phyloP scores from a whole-genome alignment of 768 basidiomycete species.

The Boletellus sp. region DNA sequence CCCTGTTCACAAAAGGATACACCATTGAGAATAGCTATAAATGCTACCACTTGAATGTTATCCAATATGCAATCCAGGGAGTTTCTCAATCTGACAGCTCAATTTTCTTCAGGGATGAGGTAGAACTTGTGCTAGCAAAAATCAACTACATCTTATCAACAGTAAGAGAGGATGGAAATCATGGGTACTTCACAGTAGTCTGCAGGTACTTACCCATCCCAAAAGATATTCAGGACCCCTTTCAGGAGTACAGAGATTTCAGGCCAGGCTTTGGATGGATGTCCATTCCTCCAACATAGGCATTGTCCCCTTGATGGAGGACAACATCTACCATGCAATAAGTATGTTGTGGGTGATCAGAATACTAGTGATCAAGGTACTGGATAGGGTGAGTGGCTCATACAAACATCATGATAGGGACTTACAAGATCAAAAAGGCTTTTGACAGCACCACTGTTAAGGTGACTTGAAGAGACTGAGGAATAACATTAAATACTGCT shows the following conservation, averaged over 20 bases:
- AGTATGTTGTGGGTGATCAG: constrained; percentile 2
- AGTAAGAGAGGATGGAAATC: not conserved
- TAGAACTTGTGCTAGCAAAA: not conserved
- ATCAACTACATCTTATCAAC: constrained; percentile 5
- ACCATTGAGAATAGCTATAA: not conserved
- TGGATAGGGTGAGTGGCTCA: constrained; percentile 11
- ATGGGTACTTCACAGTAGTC: not conserved
- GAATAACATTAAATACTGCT: no score
- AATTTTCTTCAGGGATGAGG: constrained; percentile 1
- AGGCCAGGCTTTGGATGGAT: not conserved
- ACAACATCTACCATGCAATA: not conserved
- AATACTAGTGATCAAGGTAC: constrained; percentile 1
- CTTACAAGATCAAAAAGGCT: not conserved
- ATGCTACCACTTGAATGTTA: not conserved
- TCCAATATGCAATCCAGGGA: constrained; percentile 1
- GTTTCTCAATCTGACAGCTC: not conserved
- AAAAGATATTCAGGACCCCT: constrained; percentile 1
- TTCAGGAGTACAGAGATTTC: constrained; percentile 4
- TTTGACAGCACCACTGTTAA: not conserved
- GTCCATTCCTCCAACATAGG: not conserved
- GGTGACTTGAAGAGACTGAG: no score
- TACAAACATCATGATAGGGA: no score
- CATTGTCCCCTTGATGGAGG: not conserved
- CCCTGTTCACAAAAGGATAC: not conserved
- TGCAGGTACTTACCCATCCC: constrained; percentile 1